A percentile compares a stretch with the other conserved stretches of the same genome.
Evolutionary conservation across 331 rosid genomes (phyloP).

Genomic region (Ulmus americana): DNA sequence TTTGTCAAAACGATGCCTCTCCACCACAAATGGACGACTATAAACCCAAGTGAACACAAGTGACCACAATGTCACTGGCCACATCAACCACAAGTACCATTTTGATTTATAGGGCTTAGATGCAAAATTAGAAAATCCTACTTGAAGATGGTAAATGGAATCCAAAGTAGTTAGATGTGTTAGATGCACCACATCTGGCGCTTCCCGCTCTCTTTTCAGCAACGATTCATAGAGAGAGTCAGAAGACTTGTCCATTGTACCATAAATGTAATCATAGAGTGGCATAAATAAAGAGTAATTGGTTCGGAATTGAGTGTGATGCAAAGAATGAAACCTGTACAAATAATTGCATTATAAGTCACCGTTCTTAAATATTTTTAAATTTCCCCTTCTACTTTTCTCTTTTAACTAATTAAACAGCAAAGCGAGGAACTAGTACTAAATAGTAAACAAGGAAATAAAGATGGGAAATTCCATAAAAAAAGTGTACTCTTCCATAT

Average conservation of each 20-base stretch:
- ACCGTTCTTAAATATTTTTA: too few relatives aligned
- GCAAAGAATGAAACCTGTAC: conserved; percentile 62
- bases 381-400: background rate
- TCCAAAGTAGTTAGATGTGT: conserved; percentile 57
- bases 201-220: conserved; percentile 37
- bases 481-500: too few relatives aligned
- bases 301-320: conserved; percentile 73
- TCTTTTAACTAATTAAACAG: background rate
- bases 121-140: conserved; percentile 58
- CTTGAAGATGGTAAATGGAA: conserved; percentile 50
- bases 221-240: conserved; percentile 25
- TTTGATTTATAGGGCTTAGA: conserved; percentile 47
- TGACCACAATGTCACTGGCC: conserved; percentile 54
- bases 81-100: conserved; percentile 50
- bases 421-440: too few relatives aligned
- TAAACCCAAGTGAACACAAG: conserved; percentile 33
- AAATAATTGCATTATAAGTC: background rate
- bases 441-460: background rate
- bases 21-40: conserved; percentile 41
- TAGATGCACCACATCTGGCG: conserved; percentile 48
- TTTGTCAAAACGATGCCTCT: conserved; percentile 39
- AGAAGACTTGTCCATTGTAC: conserved; percentile 55
- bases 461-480: background rate
- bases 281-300: conserved; percentile 86
- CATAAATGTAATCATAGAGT: conserved; percentile 59